Percentiles rank a stretch among this genome's conserved stretches.
Evolutionary conservation across 1,139 yeast genomes (phyloP).

Genomic region (Blastobotrys indianensis): DNA sequence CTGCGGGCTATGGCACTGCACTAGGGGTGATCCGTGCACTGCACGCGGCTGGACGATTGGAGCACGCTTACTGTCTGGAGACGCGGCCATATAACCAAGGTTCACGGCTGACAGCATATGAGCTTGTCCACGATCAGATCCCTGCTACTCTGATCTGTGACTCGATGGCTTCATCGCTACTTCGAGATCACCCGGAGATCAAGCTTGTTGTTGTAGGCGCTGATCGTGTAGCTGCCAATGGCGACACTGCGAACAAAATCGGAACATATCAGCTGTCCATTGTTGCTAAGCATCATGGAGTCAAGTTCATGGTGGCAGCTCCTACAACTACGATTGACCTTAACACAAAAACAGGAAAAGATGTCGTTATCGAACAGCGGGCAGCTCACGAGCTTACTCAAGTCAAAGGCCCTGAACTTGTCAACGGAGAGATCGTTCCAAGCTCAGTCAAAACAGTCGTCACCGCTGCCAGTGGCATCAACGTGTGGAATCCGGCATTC

Average conservation of each 20-base stretch:
- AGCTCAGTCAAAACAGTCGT: conserved; percentile 45
- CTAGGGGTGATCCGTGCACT: conserved; percentile 82
- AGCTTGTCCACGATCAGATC: conserved; percentile 73
- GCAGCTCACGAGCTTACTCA: conserved; percentile 73
- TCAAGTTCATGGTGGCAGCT: conserved; percentile 89
- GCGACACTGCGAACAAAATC: conserved; percentile 94
- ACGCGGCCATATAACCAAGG: conserved; percentile 98
- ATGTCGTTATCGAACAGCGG: conserved; percentile 81
- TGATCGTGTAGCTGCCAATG: conserved; percentile 81
- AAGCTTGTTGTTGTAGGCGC: conserved; percentile 95
- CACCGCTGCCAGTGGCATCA: conserved; percentile 77
- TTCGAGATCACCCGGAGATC: conserved; percentile 48
- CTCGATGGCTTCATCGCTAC: conserved; percentile 80
- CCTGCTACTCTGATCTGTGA: conserved; percentile 89
- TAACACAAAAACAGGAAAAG: conserved; percentile 58
- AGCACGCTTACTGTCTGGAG: conserved; percentile 81
- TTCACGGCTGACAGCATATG: conserved; percentile 87
- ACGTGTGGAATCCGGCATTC: conserved; percentile 95
- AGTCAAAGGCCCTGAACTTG: conserved; percentile 58
- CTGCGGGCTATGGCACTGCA: conserved; percentile 97
- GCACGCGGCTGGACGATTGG: conserved; percentile 38
- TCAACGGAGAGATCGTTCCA: conserved; percentile 24
- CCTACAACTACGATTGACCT: conserved; percentile 87
- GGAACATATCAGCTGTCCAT: conserved; percentile 92
- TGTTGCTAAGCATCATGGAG: conserved; percentile 45